phyloP scores from a whole-genome alignment of 2,329 filamentous ascomycete species.

The Metarhizium robertsii region DNA sequence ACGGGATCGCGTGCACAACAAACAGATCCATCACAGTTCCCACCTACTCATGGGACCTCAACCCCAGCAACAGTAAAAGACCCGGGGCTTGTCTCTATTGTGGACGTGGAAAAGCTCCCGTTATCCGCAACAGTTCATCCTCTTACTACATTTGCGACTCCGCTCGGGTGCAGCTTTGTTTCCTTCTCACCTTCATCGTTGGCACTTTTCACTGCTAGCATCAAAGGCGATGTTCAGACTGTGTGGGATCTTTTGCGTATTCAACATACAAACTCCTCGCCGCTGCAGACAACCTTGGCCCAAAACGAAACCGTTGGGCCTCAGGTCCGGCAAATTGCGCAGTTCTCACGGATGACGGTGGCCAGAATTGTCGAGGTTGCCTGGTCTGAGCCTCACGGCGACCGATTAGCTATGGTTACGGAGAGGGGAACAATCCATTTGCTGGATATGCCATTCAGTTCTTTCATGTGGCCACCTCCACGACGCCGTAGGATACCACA shows the following conservation, averaged over 20 bases:
- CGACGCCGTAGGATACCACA: slow-evolving; percentile 37
- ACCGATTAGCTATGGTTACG: slow-evolving; percentile 80
- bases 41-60: slow-evolving; percentile 52
- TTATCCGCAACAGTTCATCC: slow-evolving; percentile 47
- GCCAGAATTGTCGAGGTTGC: slow-evolving; percentile 83
- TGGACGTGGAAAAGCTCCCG: slow-evolving; percentile 57
- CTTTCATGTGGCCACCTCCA: slow-evolving; percentile 80
- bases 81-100: slow-evolving; percentile 63
- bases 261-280: slow-evolving; percentile 53
- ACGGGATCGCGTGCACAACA: slow-evolving; percentile 32
- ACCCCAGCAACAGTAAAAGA: slow-evolving; percentile 54
- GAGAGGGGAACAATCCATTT: slow-evolving; percentile 94
- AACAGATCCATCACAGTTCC: slow-evolving; percentile 49
- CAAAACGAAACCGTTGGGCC: slow-evolving; percentile 39
- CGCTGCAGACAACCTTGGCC: slow-evolving; percentile 39
- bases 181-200: slow-evolving; percentile 69
- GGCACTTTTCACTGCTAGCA: slow-evolving; percentile 68
- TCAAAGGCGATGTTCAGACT: slow-evolving; percentile 73
- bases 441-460: slow-evolving; percentile 72
- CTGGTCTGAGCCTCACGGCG: slow-evolving; percentile 75
- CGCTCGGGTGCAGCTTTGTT: slow-evolving; percentile 70
- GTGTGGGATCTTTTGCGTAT: slow-evolving; percentile 70
- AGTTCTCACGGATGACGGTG: slow-evolving; percentile 85
- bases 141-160: slow-evolving; percentile 60
- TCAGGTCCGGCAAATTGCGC: slow-evolving; percentile 72